phyloP scores from a whole-genome alignment of 2,329 filamentous ascomycete species.

The Apiospora koreana region DNA sequence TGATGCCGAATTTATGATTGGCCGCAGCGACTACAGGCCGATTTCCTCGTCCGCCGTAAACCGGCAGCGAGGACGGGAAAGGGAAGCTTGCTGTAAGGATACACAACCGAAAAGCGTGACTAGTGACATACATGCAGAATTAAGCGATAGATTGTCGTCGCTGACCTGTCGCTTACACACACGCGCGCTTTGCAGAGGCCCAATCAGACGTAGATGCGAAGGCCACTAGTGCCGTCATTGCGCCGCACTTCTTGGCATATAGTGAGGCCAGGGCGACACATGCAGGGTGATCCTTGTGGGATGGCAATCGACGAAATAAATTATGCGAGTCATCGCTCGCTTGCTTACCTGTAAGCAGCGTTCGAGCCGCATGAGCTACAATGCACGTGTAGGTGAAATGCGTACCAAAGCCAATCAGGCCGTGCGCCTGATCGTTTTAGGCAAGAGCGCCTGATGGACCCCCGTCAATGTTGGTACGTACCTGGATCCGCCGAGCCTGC shows the following conservation, averaged over 20 bases:
- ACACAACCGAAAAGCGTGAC: too few species aligned
- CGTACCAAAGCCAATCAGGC: neutral
- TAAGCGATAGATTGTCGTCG: neutral
- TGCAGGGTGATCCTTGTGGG: neutral
- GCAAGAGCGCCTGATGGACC: neutral
- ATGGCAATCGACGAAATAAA: neutral
- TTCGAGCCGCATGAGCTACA: neutral
- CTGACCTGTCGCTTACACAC: neutral
- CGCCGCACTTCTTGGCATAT: too few species aligned
- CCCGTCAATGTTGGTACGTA: neutral
- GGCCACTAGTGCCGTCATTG: neutral
- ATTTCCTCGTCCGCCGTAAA: neutral
- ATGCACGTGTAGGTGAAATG: neutral
- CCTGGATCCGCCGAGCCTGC: neutral
- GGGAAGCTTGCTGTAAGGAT: neutral
- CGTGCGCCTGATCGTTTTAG: neutral
- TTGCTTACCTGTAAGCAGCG: neutral
- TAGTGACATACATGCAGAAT: neutral
- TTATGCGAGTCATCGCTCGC: neutral
- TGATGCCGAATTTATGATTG: neutral
- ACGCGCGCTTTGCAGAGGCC: neutral
- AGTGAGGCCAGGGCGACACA: neutral
- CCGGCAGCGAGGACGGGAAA: too few species aligned
- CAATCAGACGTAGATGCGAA: neutral
- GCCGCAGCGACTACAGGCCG: neutral